Base-by-base conservation (phyloP, 805 yeast species). In the Hanseniaspora osmophila region DNA sequence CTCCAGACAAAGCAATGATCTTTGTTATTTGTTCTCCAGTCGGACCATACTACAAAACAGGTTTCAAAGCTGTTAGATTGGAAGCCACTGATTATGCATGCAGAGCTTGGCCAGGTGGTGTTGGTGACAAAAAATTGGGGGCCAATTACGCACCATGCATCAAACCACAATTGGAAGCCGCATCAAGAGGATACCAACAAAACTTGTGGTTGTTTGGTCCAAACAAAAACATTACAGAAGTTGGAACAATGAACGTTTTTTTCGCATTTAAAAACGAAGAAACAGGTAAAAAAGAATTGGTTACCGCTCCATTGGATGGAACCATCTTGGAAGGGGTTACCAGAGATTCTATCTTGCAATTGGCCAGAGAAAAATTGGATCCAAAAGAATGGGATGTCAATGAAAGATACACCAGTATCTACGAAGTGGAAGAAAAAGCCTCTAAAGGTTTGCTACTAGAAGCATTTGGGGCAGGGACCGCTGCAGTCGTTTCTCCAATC, bases 101-200 rank as follows among this genome's bases (percentile, higher is more conserved):
- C 32, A 84, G 98, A 70, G 97, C 98, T 30, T 90, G 97, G 97
- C 97, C 97, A 61, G 95, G 95, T 59, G 98, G 97, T 65, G 87
- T 79, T 56, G 98, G 98, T 67, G 83, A 90, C 76, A 81, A 77
- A 66, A 90, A 90, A 68, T 77, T 90, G 58, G 98, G 98, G 65
- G 96, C 95, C 50, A 90, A 90, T 72, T 90, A 90, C 61, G 98
- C 96, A 40, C 96, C 97, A 51, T 84, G 96, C 64, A 78, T 88
- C 58, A 72, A 75, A 61, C 96, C 97, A 30, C 96, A 86, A 68
- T 70, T 75, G 55, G 81, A 84, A 67, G 96, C 97, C 44, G 95
- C 95, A 46, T 59, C 71, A 19, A 78, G 88, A 65, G 98, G 98
- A 40, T 88, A 78, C 71, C 94, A 85, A 64, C 97, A 92, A 68